Percentiles rank a stretch among this genome's conserved stretches.
Evolutionary conservation across 2,329 filamentous ascomycete genomes (phyloP).

Genomic region (Phialocephala subalpina): DNA sequence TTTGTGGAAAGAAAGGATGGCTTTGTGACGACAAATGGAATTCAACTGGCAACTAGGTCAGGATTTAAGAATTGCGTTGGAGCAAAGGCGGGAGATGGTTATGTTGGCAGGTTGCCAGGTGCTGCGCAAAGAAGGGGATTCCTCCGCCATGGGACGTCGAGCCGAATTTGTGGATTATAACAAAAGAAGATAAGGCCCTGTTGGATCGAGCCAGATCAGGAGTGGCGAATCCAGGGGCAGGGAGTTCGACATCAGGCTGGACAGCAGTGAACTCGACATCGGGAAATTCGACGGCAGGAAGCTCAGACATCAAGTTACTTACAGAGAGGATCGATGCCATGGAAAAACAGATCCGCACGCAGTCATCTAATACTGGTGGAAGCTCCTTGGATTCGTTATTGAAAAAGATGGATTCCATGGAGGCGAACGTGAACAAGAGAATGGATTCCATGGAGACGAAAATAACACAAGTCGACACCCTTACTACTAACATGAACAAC

Average conservation of each 20-base stretch:
- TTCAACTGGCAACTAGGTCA: background rate
- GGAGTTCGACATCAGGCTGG: too few relatives aligned
- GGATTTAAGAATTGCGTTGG: background rate
- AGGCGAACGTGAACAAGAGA: background rate
- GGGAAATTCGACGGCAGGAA: conserved; percentile 5
- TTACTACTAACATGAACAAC: background rate
- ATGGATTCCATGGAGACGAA: background rate
- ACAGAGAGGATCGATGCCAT: background rate
- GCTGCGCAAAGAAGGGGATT: conserved; percentile 1
- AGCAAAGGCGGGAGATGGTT: background rate
- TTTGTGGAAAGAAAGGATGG: too few relatives aligned
- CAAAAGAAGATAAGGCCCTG: background rate
- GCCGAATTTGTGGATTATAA: conserved; percentile 3
- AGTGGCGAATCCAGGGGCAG: background rate
- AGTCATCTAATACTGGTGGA: background rate
- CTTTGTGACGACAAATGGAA: background rate
- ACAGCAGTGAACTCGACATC: background rate
- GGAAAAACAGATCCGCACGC: background rate
- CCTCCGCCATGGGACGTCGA: background rate
- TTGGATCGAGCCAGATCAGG: background rate
- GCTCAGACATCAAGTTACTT: background rate
- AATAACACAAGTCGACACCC: background rate
- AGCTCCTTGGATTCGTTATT: background rate
- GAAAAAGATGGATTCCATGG: background rate
- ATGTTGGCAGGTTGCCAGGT: background rate